A percentile compares a stretch with the other conserved stretches of the same genome.
These are phyloP conservation scores for Hyphopichia burtonii DNA, from an alignment of 1,139 yeast genomes.

Conservation along the genomic window DNA sequence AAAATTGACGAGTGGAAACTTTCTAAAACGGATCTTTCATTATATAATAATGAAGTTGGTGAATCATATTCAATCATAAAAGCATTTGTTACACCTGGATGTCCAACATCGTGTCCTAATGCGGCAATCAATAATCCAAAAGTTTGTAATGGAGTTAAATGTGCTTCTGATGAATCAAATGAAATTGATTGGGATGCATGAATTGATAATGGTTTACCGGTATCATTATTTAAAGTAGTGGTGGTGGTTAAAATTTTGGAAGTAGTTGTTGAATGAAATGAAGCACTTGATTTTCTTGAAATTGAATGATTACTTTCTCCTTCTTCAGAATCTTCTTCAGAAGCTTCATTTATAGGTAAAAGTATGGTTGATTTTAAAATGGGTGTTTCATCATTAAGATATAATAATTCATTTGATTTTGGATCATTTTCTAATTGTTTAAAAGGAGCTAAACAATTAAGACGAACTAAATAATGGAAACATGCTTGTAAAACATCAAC, in stretches of 20 bases:
- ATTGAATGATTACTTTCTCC: neutral
- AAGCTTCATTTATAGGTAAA: neutral
- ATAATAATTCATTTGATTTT: conserved; percentile 20
- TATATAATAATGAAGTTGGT: conserved; percentile 62
- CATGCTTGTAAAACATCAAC: conserved; percentile 94
- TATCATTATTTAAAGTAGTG: neutral
- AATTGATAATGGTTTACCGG: neutral
- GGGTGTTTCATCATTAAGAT: neutral
- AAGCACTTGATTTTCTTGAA: conserved; percentile 2
- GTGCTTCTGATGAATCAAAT: conserved; percentile 7
- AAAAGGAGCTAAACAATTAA: conserved; percentile 47
- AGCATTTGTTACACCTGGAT: conserved; percentile 89
- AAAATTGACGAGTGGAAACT: conserved; percentile 80
- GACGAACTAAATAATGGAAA: conserved; percentile 56
- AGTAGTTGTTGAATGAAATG: conserved; percentile 1
- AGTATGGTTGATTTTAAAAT: neutral
- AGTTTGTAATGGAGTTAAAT: conserved; percentile 47
- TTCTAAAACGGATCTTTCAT: conserved; percentile 74
- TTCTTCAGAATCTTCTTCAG: neutral
- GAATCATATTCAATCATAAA: conserved; percentile 63
- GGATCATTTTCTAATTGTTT: conserved; percentile 35
- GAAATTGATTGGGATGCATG: neutral
- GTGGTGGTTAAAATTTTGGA: neutral
- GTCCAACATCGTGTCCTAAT: conserved; percentile 93
- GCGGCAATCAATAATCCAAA: conserved; percentile 74